Evolutionary conservation across 257 asterid genomes (phyloP).

Genomic region (Marsdenia floribunda): DNA sequence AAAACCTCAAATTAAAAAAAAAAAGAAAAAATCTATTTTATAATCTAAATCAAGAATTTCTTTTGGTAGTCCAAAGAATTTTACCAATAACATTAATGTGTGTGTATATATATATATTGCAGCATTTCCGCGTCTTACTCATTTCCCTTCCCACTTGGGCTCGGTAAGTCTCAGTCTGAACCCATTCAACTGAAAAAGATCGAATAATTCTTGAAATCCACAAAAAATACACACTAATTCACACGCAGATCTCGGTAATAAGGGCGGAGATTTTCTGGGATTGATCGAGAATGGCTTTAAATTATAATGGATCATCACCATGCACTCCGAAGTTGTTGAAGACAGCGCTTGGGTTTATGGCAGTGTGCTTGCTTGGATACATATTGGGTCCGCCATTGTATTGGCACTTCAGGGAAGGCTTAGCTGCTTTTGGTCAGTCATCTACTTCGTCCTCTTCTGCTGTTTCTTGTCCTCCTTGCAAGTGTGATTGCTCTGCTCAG

Average conservation of each 20-base stretch:
- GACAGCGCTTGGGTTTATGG: slow-evolving; percentile 54
- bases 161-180: not conserved
- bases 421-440: slow-evolving; percentile 47
- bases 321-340: slow-evolving; percentile 40
- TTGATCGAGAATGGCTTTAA: slow-evolving; percentile 1
- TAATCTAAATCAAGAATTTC: no score
- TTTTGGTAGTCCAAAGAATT: no score
- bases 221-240: not conserved
- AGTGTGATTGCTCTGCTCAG: slow-evolving; percentile 68
- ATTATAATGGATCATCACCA: not conserved
- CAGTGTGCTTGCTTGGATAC: slow-evolving; percentile 56
- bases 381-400: slow-evolving; percentile 84
- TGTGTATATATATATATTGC: no score
- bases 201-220: not conserved
- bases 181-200: not conserved
- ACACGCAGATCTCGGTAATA: not conserved
- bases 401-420: slow-evolving; percentile 77
- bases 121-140: not conserved
- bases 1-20: no score
- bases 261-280: not conserved
- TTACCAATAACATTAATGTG: no score
- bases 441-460: slow-evolving; percentile 46
- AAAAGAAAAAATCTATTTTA: no score
- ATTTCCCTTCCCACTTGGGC: not conserved
- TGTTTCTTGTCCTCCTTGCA: slow-evolving; percentile 58